phyloP scores from a whole-genome alignment of 2,329 filamentous ascomycete species.

The Cordyceps militaris region DNA sequence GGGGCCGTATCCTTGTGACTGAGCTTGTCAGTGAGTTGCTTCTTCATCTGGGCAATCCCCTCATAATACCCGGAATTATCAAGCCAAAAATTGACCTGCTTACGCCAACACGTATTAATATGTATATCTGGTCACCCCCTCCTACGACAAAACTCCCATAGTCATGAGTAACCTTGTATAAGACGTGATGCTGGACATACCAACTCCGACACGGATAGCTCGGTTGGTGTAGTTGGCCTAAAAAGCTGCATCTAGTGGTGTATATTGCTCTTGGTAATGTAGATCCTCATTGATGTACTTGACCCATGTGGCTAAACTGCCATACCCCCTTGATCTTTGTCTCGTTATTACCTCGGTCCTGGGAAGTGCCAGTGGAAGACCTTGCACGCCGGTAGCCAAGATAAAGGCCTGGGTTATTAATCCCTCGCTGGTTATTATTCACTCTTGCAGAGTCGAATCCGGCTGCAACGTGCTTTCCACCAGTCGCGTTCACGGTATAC shows the following conservation, averaged over 20 bases:
- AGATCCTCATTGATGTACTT: background rate
- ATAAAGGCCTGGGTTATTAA: constrained; percentile 3
- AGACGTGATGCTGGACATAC: background rate
- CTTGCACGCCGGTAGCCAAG: background rate
- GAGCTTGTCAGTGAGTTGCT: background rate
- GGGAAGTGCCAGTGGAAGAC: no score
- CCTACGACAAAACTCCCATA: background rate
- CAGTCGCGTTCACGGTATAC: constrained; percentile 1
- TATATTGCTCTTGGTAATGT: background rate
- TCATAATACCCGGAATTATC: background rate
- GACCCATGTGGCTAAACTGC: background rate
- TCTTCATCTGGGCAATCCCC: background rate
- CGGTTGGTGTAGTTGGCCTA: background rate
- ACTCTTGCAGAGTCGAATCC: background rate
- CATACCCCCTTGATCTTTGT: background rate
- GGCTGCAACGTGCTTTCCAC: background rate
- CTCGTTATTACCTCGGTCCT: background rate
- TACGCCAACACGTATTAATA: background rate
- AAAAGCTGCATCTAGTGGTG: background rate
- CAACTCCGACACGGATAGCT: background rate
- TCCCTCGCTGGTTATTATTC: background rate
- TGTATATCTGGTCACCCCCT: background rate
- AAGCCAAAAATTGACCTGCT: background rate
- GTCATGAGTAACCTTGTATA: background rate
- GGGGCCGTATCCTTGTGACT: background rate